These are phyloP conservation scores for Fraxinus anomala DNA, from an alignment of 257 asterid genomes.

Conservation along the genomic window DNA sequence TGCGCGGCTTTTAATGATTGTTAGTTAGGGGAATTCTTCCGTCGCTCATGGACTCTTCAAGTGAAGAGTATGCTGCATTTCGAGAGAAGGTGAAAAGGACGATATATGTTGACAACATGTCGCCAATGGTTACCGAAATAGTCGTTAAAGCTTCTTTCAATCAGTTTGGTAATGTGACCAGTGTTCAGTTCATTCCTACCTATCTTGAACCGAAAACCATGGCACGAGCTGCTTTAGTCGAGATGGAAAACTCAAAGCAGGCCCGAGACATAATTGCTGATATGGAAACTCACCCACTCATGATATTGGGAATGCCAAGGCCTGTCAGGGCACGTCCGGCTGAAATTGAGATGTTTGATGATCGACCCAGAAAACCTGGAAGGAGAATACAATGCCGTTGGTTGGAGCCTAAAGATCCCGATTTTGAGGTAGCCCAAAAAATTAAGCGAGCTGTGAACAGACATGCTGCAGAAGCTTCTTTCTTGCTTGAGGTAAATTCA, in stretches of 20 bases:
- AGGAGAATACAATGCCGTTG: conserved; percentile 52
- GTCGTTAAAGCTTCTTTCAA: conserved; percentile 64
- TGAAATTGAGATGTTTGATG: conserved; percentile 61
- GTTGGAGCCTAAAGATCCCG: conserved; percentile 65
- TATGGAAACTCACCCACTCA: conserved; percentile 50
- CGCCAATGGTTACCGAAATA: conserved; percentile 58
- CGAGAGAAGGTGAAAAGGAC: conserved; percentile 64
- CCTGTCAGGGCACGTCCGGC: conserved; percentile 70
- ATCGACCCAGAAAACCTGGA: conserved; percentile 76
- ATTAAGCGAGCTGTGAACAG: conserved; percentile 42
- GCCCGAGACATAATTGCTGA: conserved; percentile 43
- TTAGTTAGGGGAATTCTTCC: conserved; percentile 12
- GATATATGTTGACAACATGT: conserved; percentile 57
- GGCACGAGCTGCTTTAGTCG: conserved; percentile 69
- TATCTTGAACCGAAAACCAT: conserved; percentile 44
- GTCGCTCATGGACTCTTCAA: conserved; percentile 36
- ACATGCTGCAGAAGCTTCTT: conserved; percentile 65
- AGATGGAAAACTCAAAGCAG: conserved; percentile 59
- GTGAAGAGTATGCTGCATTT: conserved; percentile 59
- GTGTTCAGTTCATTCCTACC: conserved; percentile 58
- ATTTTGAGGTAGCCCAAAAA: conserved; percentile 52
- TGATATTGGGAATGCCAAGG: conserved; percentile 91
- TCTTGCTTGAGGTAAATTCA: conserved; percentile 51
- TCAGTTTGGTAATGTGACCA: conserved; percentile 70
- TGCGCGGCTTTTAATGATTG: conserved; percentile 20